Percentiles rank a stretch among this genome's conserved stretches.
Evolutionary conservation across 1,139 yeast species (phyloP).

Genomic region (Hyphopichia pseudoburtonii): DNA sequence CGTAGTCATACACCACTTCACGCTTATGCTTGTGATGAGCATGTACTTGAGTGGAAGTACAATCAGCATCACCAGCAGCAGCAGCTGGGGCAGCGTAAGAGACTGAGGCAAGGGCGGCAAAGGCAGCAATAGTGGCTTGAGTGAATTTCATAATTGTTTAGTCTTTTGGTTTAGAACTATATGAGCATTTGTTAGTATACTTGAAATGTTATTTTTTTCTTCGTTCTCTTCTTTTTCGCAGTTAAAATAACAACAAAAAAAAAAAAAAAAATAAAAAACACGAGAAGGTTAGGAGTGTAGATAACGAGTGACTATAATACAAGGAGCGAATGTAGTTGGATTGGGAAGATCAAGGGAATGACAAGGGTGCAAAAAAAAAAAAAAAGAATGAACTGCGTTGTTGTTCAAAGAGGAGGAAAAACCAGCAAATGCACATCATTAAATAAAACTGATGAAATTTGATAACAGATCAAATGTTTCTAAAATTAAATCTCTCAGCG

Average conservation of each 20-base stretch:
- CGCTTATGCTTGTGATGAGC: slow-evolving; percentile 48
- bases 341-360: neutral
- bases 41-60: slow-evolving; percentile 38
- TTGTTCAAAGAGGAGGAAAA: too few relatives aligned
- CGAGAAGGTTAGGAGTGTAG: neutral
- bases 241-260: neutral
- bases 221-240: too few relatives aligned
- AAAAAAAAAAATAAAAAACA: neutral
- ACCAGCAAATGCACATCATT: too few relatives aligned
- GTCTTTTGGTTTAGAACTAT: neutral
- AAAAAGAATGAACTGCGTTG: too few relatives aligned
- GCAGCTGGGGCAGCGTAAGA: slow-evolving; percentile 49
- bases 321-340: neutral
- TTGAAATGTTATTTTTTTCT: neutral
- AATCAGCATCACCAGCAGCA: slow-evolving; percentile 32
- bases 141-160: slow-evolving; percentile 29
- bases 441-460: too few relatives aligned
- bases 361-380: neutral
- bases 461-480: too few relatives aligned
- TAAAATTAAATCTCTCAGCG: too few relatives aligned
- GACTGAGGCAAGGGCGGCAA: slow-evolving; percentile 41
- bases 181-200: neutral
- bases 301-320: neutral
- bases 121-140: slow-evolving; percentile 28
- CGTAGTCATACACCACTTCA: slow-evolving; percentile 38